Percentiles rank a stretch among this genome's conserved stretches.
Conservation (phyloP, 2,329 filamentous ascomycete genomes). For the Alternaria ventricosa region DNA sequence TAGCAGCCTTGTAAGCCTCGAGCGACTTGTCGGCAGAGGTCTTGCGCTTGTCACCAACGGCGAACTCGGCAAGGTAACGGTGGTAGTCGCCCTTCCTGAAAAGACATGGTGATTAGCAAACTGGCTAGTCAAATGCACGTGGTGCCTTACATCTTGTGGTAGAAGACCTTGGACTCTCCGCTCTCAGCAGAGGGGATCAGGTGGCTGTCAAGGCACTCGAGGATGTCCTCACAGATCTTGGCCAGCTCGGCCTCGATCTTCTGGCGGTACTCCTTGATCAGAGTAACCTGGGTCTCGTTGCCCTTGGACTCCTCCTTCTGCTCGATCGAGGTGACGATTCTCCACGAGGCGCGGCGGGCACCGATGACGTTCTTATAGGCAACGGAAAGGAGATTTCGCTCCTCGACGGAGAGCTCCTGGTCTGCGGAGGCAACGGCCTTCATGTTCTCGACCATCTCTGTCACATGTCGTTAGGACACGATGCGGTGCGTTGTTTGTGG, state of each 20-base stretch:
- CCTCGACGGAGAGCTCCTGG: slow-evolving; percentile 75
- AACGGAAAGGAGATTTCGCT: slow-evolving; percentile 96
- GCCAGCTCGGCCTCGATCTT: slow-evolving; percentile 97
- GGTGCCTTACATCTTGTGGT: slow-evolving; percentile 91
- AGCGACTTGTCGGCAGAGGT: slow-evolving; percentile 90
- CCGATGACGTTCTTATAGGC: slow-evolving; percentile 99
- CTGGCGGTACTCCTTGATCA: slow-evolving; percentile 98
- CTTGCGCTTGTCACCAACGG: slow-evolving; percentile 93
- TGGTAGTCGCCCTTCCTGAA: slow-evolving; percentile 98
- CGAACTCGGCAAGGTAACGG: slow-evolving; percentile 98
- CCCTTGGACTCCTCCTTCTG: slow-evolving; percentile 99
- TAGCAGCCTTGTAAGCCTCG: slow-evolving; percentile 95
- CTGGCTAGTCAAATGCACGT: not conserved
- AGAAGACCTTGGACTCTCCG: slow-evolving; percentile 99
- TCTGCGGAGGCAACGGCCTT: slow-evolving; percentile 91
- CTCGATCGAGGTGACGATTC: slow-evolving; percentile 98
- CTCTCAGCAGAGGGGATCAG: slow-evolving; percentile 92
- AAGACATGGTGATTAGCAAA: slow-evolving; percentile 30
- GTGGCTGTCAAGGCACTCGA: slow-evolving; percentile 91
- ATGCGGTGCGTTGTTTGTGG: slow-evolving; percentile 2
- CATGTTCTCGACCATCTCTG: slow-evolving; percentile 99
- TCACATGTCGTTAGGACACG: slow-evolving; percentile 25
- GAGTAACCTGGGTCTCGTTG: slow-evolving; percentile 84
- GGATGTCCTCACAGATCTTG: slow-evolving; percentile 97
- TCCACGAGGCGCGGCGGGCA: slow-evolving; percentile 95